These are phyloP conservation scores for Candida tibetensis DNA, from an alignment of 805 yeast genomes.

Conservation along the genomic window DNA sequence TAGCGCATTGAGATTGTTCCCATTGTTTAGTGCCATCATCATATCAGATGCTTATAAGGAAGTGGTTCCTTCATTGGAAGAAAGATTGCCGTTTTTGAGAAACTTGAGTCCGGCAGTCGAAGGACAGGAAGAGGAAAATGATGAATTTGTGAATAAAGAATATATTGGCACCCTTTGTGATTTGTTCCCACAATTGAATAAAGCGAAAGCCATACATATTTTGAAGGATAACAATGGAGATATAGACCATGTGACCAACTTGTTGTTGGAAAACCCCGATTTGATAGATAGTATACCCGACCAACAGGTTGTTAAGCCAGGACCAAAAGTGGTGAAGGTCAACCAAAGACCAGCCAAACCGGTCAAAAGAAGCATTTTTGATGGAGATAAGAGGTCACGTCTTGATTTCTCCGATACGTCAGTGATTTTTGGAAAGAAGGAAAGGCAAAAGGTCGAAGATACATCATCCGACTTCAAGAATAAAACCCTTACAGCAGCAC, in stretches of 20 bases:
- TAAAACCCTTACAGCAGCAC: constrained; percentile 56
- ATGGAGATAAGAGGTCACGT: constrained; percentile 29
- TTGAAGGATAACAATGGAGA: constrained; percentile 47
- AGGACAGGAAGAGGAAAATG: constrained; percentile 4
- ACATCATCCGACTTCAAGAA: constrained; percentile 46
- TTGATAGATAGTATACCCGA: constrained; percentile 26
- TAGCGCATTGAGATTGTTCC: constrained; percentile 45
- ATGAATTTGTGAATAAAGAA: constrained; percentile 19
- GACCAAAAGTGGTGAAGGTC: constrained; percentile 4
- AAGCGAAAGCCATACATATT: constrained; percentile 46
- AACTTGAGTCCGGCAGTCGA: constrained; percentile 10
- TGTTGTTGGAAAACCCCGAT: constrained; percentile 62
- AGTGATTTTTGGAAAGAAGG: constrained; percentile 34
- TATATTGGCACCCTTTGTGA: constrained; percentile 47
- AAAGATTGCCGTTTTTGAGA: constrained; percentile 48
- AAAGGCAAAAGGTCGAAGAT: constrained; percentile 11
- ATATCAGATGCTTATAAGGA: constrained; percentile 46
- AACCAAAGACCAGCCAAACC: constrained; percentile 1
- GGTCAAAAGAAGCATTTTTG: constrained; percentile 21
- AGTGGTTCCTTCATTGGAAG: constrained; percentile 50
- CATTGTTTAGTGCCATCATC: constrained; percentile 54
- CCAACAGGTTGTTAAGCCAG: constrained; percentile 23
- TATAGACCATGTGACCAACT: constrained; percentile 57
- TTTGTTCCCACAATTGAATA: constrained; percentile 63
- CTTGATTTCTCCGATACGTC: constrained; percentile 22